These are phyloP conservation scores for Phytophthora idaei DNA, from an alignment of 352 stramenopile species.

Conservation along the genomic window DNA sequence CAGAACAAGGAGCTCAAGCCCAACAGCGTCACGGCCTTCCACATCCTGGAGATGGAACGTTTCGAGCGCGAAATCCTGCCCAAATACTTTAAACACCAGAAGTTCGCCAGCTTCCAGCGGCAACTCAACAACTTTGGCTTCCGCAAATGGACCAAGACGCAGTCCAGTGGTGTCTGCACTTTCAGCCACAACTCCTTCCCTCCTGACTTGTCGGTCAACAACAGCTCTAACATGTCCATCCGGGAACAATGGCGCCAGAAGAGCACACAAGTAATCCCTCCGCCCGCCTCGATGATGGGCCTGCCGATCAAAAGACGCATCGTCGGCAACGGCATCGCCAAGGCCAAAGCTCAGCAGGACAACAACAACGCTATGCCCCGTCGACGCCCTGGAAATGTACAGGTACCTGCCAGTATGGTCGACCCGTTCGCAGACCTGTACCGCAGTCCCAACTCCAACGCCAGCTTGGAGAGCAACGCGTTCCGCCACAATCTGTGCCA, in stretches of 20 bases:
- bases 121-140: constrained; percentile 95
- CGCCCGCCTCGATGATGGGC: constrained; percentile 3
- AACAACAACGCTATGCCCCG: not conserved
- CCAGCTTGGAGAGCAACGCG: constrained; percentile 27
- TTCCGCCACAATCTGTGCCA: constrained; percentile 42
- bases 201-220: constrained; percentile 50
- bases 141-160: constrained; percentile 85
- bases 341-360: constrained; percentile 36
- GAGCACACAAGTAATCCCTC: constrained; percentile 45
- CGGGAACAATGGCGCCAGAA: constrained; percentile 79
- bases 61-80: constrained; percentile 91
- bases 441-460: constrained; percentile 34
- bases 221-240: constrained; percentile 49
- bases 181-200: constrained; percentile 88
- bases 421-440: constrained; percentile 36
- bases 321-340: constrained; percentile 58
- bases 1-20: constrained; percentile 72
- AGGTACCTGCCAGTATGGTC: constrained; percentile 20
- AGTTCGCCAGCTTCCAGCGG: constrained; percentile 92
- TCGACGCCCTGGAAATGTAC: constrained; percentile 25
- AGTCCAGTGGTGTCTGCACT: constrained; percentile 80
- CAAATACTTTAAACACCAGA: constrained; percentile 94
- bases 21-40: constrained; percentile 65
- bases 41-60: constrained; percentile 74
- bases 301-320: constrained; percentile 32